A percentile compares a stretch with the other conserved stretches of the same genome.
Conservation (phyloP, 306 rosid species). For the Cucumis melo region DNA sequence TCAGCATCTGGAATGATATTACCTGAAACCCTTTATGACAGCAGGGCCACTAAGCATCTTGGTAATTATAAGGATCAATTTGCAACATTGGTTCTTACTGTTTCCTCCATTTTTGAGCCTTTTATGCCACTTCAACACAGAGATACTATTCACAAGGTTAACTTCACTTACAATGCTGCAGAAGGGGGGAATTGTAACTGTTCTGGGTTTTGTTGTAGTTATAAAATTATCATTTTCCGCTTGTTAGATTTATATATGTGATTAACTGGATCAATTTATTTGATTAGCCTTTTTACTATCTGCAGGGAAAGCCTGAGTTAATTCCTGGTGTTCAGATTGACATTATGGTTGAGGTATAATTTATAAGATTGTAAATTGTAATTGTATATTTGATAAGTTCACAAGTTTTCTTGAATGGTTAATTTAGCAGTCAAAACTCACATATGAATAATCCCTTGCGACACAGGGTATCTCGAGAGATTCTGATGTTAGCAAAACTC, state of each 20-base stretch:
- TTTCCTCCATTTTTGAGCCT: slow-evolving; percentile 86
- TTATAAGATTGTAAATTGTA: not conserved
- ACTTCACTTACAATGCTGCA: not conserved
- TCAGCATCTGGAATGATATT: slow-evolving; percentile 92
- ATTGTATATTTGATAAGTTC: not conserved
- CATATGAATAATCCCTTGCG: not conserved
- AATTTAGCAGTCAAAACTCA: slow-evolving; percentile 1
- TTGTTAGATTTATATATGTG: not conserved
- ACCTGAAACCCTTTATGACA: slow-evolving; percentile 46
- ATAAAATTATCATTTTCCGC: not conserved
- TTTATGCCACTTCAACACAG: slow-evolving; percentile 51
- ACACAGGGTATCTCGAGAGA: slow-evolving; percentile 15
- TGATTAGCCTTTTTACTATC: slow-evolving; percentile 13
- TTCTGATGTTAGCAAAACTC: slow-evolving; percentile 20
- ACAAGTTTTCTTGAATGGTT: not conserved
- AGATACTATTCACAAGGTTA: slow-evolving; percentile 46
- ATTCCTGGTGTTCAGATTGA: slow-evolving; percentile 72
- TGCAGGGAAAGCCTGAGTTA: slow-evolving; percentile 71
- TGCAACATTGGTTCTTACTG: slow-evolving; percentile 52
- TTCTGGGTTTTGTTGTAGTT: slow-evolving; percentile 1
- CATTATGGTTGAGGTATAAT: slow-evolving; percentile 54
- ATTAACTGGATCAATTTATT: not conserved
- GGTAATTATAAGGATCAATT: slow-evolving; percentile 26
- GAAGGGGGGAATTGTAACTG: not conserved
- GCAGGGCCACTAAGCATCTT: slow-evolving; percentile 30